phyloP scores from a whole-genome alignment of 2,329 filamentous ascomycete species.

The Clarireedia paspali region DNA sequence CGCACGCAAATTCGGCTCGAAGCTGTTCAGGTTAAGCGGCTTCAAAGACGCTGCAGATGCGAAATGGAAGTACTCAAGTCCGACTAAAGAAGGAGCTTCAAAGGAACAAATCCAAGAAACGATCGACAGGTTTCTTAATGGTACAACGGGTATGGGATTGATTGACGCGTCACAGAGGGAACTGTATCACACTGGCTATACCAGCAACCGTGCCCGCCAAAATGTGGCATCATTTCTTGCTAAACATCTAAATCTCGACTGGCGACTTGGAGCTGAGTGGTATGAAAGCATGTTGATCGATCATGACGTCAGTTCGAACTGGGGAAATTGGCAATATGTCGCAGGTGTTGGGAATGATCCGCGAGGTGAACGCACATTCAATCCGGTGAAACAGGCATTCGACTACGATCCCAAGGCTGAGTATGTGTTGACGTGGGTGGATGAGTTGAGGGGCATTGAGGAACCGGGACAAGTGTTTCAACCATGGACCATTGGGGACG shows the following conservation, averaged over 20 bases:
- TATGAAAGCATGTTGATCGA: constrained; percentile 70
- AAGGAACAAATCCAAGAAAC: constrained; percentile 39
- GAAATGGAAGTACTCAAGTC: constrained; percentile 15
- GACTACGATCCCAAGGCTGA: constrained; percentile 65
- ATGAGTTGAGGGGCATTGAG: constrained; percentile 51
- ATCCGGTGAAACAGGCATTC: constrained; percentile 72
- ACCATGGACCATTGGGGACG: constrained; percentile 51
- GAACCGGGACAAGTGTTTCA: constrained; percentile 53
- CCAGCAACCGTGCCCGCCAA: constrained; percentile 67
- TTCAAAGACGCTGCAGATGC: constrained; percentile 38
- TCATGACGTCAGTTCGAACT: constrained; percentile 70
- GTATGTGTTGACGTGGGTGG: constrained; percentile 68
- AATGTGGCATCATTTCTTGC: constrained; percentile 69
- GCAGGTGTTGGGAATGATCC: constrained; percentile 76
- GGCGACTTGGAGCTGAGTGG: constrained; percentile 76
- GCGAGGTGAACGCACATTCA: constrained; percentile 62
- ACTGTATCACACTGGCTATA: constrained; percentile 68
- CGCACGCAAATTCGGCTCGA: constrained; percentile 58
- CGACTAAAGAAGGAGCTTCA: constrained; percentile 17
- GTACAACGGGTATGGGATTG: constrained; percentile 66
- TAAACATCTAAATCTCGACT: constrained; percentile 69
- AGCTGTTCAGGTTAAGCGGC: constrained; percentile 58
- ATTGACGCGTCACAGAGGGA: constrained; percentile 75
- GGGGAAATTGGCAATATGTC: constrained; percentile 79
- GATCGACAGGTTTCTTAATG: constrained; percentile 53